phyloP scores from a whole-genome alignment of 768 basidiomycete genomes.

The Tricholoma sp. region DNA sequence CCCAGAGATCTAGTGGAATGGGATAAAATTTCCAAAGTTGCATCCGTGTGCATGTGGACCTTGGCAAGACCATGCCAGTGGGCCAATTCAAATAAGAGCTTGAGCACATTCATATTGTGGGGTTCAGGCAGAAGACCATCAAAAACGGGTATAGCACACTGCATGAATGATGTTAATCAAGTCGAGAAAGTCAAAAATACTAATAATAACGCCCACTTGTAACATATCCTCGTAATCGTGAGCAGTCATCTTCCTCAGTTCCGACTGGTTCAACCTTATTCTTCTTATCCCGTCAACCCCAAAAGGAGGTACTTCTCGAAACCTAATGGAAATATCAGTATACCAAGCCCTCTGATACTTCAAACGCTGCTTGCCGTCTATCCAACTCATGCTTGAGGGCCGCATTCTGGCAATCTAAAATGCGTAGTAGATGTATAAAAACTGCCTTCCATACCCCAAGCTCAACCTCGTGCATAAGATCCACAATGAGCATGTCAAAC shows the following conservation, averaged over 20 bases:
- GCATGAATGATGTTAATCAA: no score
- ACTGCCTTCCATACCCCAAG: constrained; percentile 32
- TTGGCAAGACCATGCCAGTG: no score
- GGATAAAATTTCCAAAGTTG: no score
- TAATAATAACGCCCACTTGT: background rate
- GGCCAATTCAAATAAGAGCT: no score
- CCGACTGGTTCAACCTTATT: background rate
- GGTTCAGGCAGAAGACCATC: no score
- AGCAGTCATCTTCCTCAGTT: no score
- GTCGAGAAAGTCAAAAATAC: background rate
- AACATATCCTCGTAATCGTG: background rate
- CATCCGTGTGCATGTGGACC: no score
- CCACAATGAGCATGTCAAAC: no score
- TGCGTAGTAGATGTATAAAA: constrained; percentile 30
- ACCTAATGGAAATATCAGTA: constrained; percentile 2
- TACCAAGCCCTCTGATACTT: background rate
- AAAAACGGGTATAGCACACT: no score
- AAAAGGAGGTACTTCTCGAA: constrained; percentile 4
- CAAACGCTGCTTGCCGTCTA: constrained; percentile 11
- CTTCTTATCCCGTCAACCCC: constrained; percentile 14
- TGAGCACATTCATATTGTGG: no score
- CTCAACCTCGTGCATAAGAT: constrained; percentile 17
- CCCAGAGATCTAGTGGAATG: no score
- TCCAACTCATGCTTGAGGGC: constrained; percentile 18
- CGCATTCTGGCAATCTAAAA: constrained; percentile 17